phyloP scores from a whole-genome alignment of 2,329 filamentous ascomycete species.

The Ceratocystis colombiana region DNA sequence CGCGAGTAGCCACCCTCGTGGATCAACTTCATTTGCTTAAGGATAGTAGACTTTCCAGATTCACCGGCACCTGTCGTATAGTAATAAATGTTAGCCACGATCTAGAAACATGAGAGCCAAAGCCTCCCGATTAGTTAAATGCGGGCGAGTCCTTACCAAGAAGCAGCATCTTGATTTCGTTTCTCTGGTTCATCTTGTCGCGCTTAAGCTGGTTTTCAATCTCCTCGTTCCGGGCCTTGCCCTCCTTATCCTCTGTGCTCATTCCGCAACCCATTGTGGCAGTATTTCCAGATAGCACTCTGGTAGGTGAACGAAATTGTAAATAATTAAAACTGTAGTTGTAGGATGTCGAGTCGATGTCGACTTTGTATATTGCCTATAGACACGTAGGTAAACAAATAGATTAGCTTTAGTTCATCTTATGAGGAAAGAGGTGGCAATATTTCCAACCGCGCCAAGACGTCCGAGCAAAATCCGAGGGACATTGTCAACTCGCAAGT shows the following conservation, averaged over 20 bases:
- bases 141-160: constrained; percentile 54
- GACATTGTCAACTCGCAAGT: background rate
- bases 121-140: background rate
- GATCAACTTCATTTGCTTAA: constrained; percentile 99
- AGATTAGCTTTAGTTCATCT: background rate
- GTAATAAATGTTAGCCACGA: background rate
- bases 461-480: constrained; percentile 4
- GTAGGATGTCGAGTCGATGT: background rate
- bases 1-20: constrained; percentile 97
- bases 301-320: background rate
- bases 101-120: background rate
- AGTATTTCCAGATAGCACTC: constrained; percentile 15
- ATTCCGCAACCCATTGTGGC: constrained; percentile 96
- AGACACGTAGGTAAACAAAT: background rate
- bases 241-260: constrained; percentile 99
- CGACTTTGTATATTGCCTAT: background rate
- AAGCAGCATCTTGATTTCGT: constrained; percentile 99
- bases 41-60: constrained; percentile 81
- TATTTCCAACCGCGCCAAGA: constrained; percentile 5
- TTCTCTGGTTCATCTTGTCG: constrained; percentile 97
- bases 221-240: constrained; percentile 98
- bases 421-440: background rate
- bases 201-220: constrained; percentile 99
- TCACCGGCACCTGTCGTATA: constrained; percentile 72
- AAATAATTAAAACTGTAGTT: background rate